phyloP scores from a whole-genome alignment of 2,329 filamentous ascomycete genomes.

The Zymoseptoria passerinii region DNA sequence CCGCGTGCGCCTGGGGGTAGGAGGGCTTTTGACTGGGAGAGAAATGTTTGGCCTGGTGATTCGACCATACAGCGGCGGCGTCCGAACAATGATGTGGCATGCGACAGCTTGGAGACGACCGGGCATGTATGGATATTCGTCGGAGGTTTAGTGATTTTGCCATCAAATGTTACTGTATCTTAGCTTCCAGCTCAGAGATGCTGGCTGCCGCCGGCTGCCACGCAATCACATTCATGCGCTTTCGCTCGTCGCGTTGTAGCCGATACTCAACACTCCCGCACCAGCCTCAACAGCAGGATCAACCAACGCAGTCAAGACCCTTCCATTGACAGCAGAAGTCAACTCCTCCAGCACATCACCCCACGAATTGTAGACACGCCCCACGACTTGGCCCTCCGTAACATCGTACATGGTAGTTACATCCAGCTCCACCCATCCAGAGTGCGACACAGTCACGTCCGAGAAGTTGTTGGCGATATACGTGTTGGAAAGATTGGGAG shows the following conservation, averaged over 20 bases:
- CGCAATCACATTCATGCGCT: too few relatives aligned
- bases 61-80: too few relatives aligned
- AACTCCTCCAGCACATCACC: constrained; percentile 32
- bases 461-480: constrained; percentile 27
- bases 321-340: constrained; percentile 26
- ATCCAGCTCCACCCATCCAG: constrained; percentile 20
- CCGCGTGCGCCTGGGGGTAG: background rate
- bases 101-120: too few relatives aligned
- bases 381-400: constrained; percentile 31
- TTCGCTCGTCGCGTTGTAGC: constrained; percentile 29
- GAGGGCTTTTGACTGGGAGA: too few relatives aligned
- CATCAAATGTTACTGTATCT: too few relatives aligned
- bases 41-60: too few relatives aligned
- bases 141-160: too few relatives aligned
- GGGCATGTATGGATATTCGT: too few relatives aligned
- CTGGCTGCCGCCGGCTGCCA: too few relatives aligned
- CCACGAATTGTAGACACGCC: constrained; percentile 30
- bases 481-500: constrained; percentile 11
- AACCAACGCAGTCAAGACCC: constrained; percentile 29
- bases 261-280: constrained; percentile 28
- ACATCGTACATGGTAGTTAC: constrained; percentile 30
- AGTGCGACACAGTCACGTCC: constrained; percentile 28
- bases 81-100: too few relatives aligned
- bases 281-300: constrained; percentile 32
- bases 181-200: too few relatives aligned